These are phyloP conservation scores for Emergomyces pasteurianus DNA, from an alignment of 2,329 filamentous ascomycete species.

Conservation along the genomic window DNA sequence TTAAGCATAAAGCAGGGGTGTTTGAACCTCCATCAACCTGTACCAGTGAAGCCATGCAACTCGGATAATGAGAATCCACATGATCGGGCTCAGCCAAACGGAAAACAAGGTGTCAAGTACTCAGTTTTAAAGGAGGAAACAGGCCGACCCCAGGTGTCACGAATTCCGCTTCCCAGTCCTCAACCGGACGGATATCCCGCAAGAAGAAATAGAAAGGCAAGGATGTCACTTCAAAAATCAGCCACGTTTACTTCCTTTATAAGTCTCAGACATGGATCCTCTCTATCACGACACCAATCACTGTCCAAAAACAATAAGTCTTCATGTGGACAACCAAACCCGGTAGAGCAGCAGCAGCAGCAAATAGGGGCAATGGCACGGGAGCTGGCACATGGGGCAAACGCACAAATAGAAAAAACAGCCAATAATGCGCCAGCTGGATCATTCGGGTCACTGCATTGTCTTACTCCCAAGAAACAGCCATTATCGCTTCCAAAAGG, in stretches of 20 bases:
- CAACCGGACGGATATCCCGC: neutral
- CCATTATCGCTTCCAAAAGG: neutral
- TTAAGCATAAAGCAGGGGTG: neutral
- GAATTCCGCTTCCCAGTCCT: neutral
- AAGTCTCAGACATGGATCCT: neutral
- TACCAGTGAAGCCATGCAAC: neutral
- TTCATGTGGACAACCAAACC: neutral
- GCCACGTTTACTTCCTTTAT: neutral
- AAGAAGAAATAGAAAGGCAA: neutral
- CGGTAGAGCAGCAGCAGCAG: neutral
- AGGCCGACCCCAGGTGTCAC: neutral
- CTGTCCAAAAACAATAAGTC: neutral
- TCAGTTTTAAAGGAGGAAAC: neutral
- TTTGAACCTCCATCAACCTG: neutral
- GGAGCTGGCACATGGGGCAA: neutral
- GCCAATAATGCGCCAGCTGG: neutral
- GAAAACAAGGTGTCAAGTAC: neutral
- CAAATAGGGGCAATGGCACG: neutral
- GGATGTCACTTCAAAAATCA: neutral
- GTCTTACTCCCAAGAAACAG: neutral
- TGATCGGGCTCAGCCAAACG: neutral
- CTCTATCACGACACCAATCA: neutral
- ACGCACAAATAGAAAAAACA: neutral
- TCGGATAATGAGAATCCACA: neutral
- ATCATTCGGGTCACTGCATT: neutral